These are phyloP conservation scores for Eucalyptus pauciflora DNA, from an alignment of 345 rosid species.

Conservation along the genomic window DNA sequence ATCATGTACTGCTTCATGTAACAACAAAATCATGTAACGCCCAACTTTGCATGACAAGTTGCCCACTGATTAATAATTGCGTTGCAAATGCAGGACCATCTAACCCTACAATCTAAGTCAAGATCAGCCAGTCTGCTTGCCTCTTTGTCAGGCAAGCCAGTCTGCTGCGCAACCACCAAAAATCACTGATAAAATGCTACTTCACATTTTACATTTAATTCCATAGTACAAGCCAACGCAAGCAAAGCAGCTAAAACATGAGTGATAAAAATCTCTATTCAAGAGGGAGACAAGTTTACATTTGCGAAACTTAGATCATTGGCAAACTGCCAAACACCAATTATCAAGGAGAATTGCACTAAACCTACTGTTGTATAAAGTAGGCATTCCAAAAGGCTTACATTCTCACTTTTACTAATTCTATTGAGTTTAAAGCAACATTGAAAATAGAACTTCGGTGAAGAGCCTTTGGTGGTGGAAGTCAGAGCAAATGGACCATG, in stretches of 20 bases:
- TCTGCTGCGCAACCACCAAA: neutral
- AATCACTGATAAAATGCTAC: neutral
- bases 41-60: neutral
- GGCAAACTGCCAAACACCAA: neutral
- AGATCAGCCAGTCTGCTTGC: neutral
- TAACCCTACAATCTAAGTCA: neutral
- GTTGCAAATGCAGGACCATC: neutral
- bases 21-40: neutral
- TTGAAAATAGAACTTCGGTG: neutral
- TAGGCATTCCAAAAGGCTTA: neutral
- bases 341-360: neutral
- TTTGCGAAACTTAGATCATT: neutral
- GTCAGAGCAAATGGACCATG: neutral
- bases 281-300: neutral
- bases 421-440: neutral
- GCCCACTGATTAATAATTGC: neutral
- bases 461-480: neutral
- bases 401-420: neutral
- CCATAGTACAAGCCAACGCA: neutral
- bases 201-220: neutral
- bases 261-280: neutral
- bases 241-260: neutral
- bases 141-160: neutral
- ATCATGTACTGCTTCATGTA: neutral
- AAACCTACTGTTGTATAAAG: neutral